Evolutionary conservation across 2,329 filamentous ascomycete genomes (phyloP), one percentile per base, ranked within the genome.

Genomic region (Fusarium sororula): DNA sequence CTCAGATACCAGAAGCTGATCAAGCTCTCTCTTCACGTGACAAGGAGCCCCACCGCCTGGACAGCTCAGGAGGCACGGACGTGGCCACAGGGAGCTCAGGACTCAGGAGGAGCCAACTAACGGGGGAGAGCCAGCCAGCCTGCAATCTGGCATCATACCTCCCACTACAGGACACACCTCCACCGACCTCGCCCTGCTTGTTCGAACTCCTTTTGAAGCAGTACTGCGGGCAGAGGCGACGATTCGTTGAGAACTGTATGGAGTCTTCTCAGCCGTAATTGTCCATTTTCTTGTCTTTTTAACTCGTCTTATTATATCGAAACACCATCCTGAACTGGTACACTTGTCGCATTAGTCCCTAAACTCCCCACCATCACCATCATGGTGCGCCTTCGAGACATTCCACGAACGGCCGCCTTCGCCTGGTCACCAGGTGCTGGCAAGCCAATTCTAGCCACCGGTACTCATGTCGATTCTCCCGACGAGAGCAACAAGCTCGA

Each of bases 351-450:
- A 75, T 78, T 68, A 73, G 65, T 68, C 69, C 50, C 50, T 68
- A 47, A 54, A 42, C 63, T 68, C 65, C 79, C 81, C 79, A 68
- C 77, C 77, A 77, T 78, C 79, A 77, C 78, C 81, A 85, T 77
- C 83, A 99, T 99, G 96, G 96, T 98, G 85, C 94, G 95, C 86
- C 89, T 98, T 84, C 91, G 96, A 88, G 95, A 98, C 87, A 97
- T 99, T 81, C 94, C 95, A 83, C 91, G 96, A 85, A 99, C 96
- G 80, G 96, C 96, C 83, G 93, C 96, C 80, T 99, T 99, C 84
- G 94, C 96, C 81, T 99, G 96, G 96, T 98, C 94, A 77, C 93
- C 95, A 32, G 93, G 92, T 78, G 86, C 94, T 57, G 89, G 90
- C 44, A 90, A 92, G 77, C 95, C 96, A 78, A 88, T 97, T 77